Evolutionary conservation across 1,284 basidiomycete genomes (phyloP).

Genomic region (Clitocybe nebularis): DNA sequence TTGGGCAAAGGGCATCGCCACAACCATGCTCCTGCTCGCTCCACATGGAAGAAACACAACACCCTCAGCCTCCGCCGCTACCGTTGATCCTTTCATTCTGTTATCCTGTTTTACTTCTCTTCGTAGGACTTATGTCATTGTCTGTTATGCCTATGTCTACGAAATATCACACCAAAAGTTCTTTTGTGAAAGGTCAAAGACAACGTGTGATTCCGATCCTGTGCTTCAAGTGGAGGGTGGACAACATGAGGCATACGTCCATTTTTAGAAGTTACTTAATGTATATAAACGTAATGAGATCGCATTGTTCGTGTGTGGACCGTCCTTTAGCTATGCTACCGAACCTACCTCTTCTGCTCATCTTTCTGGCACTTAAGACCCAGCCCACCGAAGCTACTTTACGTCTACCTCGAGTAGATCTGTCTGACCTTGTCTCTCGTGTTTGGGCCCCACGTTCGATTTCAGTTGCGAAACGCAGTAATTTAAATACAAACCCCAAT

Average conservation of each 20-base stretch:
- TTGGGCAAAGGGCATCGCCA: conserved; percentile 93
- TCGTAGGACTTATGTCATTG: no score
- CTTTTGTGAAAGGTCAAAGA: no score
- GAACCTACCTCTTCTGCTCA: background rate
- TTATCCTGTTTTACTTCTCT: no score
- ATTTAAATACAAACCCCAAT: conserved; percentile 32
- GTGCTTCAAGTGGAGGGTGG: no score
- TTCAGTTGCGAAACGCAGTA: conserved; percentile 14
- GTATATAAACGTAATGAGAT: no score
- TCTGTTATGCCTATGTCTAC: no score
- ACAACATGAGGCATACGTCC: no score
- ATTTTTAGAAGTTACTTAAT: no score
- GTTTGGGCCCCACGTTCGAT: conserved; percentile 5
- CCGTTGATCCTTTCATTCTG: conserved; percentile 60
- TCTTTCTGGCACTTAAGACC: background rate
- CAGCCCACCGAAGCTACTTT: background rate
- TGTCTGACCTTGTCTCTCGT: background rate
- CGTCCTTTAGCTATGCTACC: conserved; percentile 5
- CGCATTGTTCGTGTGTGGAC: no score
- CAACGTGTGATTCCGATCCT: no score
- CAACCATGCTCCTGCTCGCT: conserved; percentile 91
- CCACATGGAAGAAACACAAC: conserved; percentile 98
- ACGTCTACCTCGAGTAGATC: background rate
- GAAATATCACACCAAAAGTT: no score
- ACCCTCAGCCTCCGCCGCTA: conserved; percentile 97